Evolutionary conservation across 352 stramenopile species (phyloP).

Genomic region (Globisporangium viniferum): DNA sequence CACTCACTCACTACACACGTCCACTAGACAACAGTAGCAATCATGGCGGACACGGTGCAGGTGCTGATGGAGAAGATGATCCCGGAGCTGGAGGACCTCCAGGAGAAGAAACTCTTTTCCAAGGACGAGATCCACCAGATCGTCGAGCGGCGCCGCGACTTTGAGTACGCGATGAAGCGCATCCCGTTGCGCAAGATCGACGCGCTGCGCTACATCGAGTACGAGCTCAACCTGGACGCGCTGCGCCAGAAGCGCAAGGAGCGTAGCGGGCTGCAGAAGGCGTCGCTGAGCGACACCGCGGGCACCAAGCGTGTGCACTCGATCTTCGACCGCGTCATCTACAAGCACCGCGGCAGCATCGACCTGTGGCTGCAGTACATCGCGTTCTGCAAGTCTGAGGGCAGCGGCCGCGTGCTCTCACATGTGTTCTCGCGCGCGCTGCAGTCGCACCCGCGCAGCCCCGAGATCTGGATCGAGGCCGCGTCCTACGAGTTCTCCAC

Average conservation of each 20-base stretch:
- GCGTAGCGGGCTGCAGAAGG: constrained; percentile 62
- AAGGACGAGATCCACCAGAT: constrained; percentile 89
- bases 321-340: constrained; percentile 86
- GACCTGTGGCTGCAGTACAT: constrained; percentile 92
- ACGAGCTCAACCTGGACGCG: constrained; percentile 91
- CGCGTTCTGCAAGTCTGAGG: constrained; percentile 77
- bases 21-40: constrained; percentile 18
- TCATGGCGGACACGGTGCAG: constrained; percentile 93
- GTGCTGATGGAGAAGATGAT: constrained; percentile 94
- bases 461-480: constrained; percentile 89
- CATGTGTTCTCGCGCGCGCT: constrained; percentile 84
- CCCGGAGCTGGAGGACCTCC: constrained; percentile 91
- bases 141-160: constrained; percentile 84
- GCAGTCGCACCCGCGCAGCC: constrained; percentile 81
- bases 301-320: constrained; percentile 71
- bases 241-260: constrained; percentile 84
- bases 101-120: constrained; percentile 84
- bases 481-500: constrained; percentile 88
- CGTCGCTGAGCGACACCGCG: constrained; percentile 68
- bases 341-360: constrained; percentile 86
- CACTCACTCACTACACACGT: neutral
- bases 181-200: constrained; percentile 89
- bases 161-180: constrained; percentile 91
- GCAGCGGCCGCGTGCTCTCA: constrained; percentile 65
- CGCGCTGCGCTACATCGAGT: constrained; percentile 92